Conservation (phyloP, 2,329 filamentous ascomycete species). For the Trichoderma citrinoviride region DNA sequence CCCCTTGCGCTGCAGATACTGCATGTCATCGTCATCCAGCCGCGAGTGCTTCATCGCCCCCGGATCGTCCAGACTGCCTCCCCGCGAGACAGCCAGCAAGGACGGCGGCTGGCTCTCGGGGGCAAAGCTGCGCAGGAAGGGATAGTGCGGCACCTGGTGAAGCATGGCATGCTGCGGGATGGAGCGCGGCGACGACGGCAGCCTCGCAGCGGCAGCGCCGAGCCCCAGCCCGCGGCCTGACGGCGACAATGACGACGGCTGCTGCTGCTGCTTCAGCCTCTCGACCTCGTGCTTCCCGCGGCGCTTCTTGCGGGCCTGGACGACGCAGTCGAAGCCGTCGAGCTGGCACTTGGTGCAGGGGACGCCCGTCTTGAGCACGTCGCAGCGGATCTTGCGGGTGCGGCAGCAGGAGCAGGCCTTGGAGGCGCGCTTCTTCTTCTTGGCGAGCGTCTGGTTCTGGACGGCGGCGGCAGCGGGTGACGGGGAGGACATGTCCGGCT, state of each 20-base stretch:
- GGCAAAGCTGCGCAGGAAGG: conserved; percentile 22
- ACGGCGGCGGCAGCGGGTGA: neutral
- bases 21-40: conserved; percentile 22
- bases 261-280: neutral
- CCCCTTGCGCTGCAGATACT: conserved; percentile 25
- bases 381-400: conserved; percentile 30
- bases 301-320: conserved; percentile 25
- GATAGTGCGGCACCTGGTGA: conserved; percentile 22
- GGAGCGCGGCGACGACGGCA: neutral
- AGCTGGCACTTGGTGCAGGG: conserved; percentile 33
- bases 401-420: conserved; percentile 28
- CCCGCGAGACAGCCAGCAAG: neutral
- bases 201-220: neutral
- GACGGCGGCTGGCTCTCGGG: conserved; percentile 7
- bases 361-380: conserved; percentile 26
- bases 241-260: neutral
- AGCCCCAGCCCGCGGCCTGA: neutral
- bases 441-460: neutral
- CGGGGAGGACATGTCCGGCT: neutral
- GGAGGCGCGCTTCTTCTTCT: conserved; percentile 28
- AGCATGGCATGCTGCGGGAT: conserved; percentile 9
- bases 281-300: conserved; percentile 12
- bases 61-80: neutral
- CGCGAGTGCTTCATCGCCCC: neutral
- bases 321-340: conserved; percentile 24